These are phyloP conservation scores for Carex cristatella DNA, from an alignment of 176 grass and related monocot genomes.

Conservation along the genomic window DNA sequence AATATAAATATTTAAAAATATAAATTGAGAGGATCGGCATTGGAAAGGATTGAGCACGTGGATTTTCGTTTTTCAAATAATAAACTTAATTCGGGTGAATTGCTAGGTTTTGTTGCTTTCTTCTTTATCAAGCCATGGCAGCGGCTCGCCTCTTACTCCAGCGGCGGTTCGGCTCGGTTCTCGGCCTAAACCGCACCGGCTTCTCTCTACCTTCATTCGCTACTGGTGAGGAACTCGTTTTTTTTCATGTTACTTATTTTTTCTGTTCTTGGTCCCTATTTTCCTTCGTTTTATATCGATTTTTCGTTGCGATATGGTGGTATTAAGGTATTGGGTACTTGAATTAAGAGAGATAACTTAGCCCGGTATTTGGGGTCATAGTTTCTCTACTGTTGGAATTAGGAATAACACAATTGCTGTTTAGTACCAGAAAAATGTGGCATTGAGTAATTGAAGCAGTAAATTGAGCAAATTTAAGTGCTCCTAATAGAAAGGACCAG, in stretches of 20 bases:
- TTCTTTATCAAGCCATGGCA: conserved; percentile 42
- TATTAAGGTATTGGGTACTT: background rate
- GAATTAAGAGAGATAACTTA: background rate
- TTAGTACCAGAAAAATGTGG: background rate
- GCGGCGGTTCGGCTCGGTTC: background rate
- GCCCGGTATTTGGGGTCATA: background rate
- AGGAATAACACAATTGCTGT: background rate
- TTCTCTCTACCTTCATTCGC: background rate
- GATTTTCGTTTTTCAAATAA: too few species aligned
- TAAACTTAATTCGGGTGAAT: background rate
- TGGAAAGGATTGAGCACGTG: too few species aligned
- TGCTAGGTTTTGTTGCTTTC: background rate
- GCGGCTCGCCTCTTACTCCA: conserved; percentile 20
- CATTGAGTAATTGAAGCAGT: background rate
- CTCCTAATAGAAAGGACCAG: background rate
- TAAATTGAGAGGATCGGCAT: too few species aligned
- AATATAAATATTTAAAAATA: too few species aligned
- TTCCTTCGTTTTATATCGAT: background rate
- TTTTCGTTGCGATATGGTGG: background rate
- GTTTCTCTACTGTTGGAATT: background rate
- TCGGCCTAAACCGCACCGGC: background rate
- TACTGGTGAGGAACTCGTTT: background rate
- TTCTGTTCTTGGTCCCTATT: background rate
- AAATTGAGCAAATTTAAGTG: conserved; percentile 6
- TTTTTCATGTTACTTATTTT: background rate